A percentile compares a stretch with the other conserved stretches of the same genome.
These are phyloP conservation scores for Bretschneidera sinensis DNA, from an alignment of 345 rosid species.

Conservation along the genomic window DNA sequence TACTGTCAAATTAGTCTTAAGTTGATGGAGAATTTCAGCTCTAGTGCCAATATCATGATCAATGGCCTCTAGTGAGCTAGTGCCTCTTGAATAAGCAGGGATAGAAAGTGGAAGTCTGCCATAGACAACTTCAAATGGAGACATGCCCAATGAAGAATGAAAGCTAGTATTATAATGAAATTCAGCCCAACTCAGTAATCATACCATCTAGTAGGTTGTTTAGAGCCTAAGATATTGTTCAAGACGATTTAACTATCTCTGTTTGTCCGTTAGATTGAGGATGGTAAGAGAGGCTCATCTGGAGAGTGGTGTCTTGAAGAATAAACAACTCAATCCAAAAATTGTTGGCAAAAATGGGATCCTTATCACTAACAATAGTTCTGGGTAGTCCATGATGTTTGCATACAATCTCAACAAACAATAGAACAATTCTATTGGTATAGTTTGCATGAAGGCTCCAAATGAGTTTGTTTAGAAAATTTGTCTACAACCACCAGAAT, in stretches of 20 bases:
- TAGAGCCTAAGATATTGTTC: slow-evolving; percentile 6
- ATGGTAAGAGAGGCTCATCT: slow-evolving; percentile 3
- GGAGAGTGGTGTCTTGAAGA: background rate
- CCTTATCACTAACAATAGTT: background rate
- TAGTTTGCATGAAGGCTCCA: background rate
- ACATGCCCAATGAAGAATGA: too few species aligned
- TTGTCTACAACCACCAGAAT: too few species aligned
- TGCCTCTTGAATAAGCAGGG: too few species aligned
- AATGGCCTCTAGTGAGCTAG: too few species aligned
- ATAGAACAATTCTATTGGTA: background rate
- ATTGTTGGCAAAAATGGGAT: background rate
- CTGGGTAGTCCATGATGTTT: background rate
- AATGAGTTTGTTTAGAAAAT: background rate
- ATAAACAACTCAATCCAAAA: background rate
- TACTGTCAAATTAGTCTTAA: too few species aligned
- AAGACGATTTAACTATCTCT: slow-evolving; percentile 1
- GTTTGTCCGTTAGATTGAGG: slow-evolving; percentile 1
- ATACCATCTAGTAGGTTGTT: background rate
- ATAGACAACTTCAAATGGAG: too few species aligned
- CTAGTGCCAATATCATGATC: too few species aligned
- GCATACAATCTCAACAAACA: background rate
- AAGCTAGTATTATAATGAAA: background rate
- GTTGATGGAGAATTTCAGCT: too few species aligned
- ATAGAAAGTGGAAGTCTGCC: too few species aligned
- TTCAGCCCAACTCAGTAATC: background rate